Conservation (phyloP, 208 protist genomes). For the Strigomonas culicis region DNA sequence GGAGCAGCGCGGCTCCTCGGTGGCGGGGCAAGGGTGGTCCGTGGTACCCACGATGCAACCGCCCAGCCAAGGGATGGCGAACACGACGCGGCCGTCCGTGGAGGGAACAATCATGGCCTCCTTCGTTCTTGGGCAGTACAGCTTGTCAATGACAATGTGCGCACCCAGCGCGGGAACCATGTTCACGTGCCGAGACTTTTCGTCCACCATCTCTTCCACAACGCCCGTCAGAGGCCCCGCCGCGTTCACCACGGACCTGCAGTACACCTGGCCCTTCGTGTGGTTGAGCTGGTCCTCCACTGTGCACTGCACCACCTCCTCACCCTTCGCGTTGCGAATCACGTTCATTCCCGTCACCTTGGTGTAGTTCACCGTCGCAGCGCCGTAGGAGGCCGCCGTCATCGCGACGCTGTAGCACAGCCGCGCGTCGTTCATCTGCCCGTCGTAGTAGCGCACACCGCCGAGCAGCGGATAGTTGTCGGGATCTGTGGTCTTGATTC, state of each 20-base stretch:
- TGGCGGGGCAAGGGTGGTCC: conserved; percentile 68
- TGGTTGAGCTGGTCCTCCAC: conserved; percentile 75
- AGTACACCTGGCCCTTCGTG: conserved; percentile 68
- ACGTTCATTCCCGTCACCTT: conserved; percentile 61
- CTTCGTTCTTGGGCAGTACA: conserved; percentile 71
- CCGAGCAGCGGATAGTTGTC: conserved; percentile 78
- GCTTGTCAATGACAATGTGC: conserved; percentile 83
- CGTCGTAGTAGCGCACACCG: conserved; percentile 94
- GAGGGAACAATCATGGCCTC: conserved; percentile 88
- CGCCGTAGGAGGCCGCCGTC: conserved; percentile 90
- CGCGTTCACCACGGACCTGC: conserved; percentile 89
- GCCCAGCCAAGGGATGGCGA: conserved; percentile 91
- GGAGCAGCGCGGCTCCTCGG: conserved; percentile 49
- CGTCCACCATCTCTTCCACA: conserved; percentile 78
- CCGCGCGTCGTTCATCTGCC: conserved; percentile 96
- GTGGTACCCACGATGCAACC: conserved; percentile 94
- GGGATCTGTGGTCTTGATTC: conserved; percentile 43
- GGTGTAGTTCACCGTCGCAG: conserved; percentile 93
- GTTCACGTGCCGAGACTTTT: conserved; percentile 29
- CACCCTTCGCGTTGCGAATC: conserved; percentile 36
- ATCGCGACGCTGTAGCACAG: conserved; percentile 92
- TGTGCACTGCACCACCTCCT: conserved; percentile 64
- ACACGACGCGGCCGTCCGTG: conserved; percentile 93
- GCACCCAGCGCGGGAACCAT: conserved; percentile 78
- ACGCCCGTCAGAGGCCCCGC: conserved; percentile 82